These are phyloP conservation scores for Colletotrichum cereale DNA, from an alignment of 2,329 filamentous ascomycete genomes.

Conservation along the genomic window DNA sequence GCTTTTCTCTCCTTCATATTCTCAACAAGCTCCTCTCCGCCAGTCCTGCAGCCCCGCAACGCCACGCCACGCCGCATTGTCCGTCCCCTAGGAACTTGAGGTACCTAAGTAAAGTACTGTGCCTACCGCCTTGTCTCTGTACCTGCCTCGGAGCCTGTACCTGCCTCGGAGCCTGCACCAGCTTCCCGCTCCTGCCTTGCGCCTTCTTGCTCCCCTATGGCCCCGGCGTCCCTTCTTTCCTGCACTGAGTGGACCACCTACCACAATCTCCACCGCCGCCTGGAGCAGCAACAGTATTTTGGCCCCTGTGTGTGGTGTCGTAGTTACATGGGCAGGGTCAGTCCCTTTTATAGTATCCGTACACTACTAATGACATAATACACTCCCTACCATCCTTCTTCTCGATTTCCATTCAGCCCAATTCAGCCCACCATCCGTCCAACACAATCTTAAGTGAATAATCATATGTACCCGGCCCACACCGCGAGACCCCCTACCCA, in stretches of 20 bases:
- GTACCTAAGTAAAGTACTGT: neutral
- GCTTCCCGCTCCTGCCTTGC: slow-evolving; percentile 7
- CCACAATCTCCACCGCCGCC: no score
- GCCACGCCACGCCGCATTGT: slow-evolving; percentile 27
- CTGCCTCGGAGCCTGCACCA: slow-evolving; percentile 6
- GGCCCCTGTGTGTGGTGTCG: neutral
- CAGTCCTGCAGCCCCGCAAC: slow-evolving; percentile 23
- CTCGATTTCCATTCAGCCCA: neutral
- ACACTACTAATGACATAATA: neutral
- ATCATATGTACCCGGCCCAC: slow-evolving; percentile 12
- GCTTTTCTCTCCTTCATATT: neutral
- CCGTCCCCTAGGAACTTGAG: slow-evolving; percentile 16
- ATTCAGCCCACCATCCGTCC: neutral
- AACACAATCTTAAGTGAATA: slow-evolving; percentile 27
- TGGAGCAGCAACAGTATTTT: neutral
- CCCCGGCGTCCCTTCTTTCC: slow-evolving; percentile 9
- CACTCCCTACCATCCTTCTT: slow-evolving; percentile 3
- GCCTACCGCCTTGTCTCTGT: neutral
- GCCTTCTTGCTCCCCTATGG: neutral
- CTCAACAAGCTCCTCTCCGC: slow-evolving; percentile 7
- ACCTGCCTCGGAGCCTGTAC: slow-evolving; percentile 2
- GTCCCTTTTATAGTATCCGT: neutral
- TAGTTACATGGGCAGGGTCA: neutral
- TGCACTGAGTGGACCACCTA: slow-evolving; percentile 15
- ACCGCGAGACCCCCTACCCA: slow-evolving; percentile 10